Percentiles rank a stretch among this genome's conserved stretches.
Conservation (phyloP, 2,329 filamentous ascomycete species). For the Ceratocystis destructans region DNA sequence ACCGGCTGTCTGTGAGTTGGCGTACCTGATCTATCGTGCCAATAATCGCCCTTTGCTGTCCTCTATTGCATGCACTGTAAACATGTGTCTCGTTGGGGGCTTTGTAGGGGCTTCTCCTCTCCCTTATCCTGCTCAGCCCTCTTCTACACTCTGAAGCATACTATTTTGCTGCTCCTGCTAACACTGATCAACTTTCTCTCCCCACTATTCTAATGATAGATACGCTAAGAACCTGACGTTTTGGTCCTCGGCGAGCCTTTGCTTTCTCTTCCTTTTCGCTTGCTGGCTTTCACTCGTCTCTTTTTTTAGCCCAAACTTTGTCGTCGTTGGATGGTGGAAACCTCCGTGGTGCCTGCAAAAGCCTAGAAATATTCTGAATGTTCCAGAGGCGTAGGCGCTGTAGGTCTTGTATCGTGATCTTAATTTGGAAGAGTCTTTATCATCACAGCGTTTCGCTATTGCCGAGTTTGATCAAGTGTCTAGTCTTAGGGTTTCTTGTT, state of each 20-base stretch:
- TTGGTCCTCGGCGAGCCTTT: background rate
- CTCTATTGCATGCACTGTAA: no score
- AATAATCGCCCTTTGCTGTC: background rate
- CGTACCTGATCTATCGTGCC: background rate
- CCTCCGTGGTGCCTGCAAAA: background rate
- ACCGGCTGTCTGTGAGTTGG: background rate
- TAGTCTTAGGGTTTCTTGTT: background rate
- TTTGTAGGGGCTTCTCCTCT: no score
- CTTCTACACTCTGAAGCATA: no score
- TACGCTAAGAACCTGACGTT: conserved; percentile 1
- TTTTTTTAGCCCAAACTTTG: background rate
- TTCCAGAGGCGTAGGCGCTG: background rate
- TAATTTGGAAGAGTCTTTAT: background rate
- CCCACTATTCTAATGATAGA: conserved; percentile 4
- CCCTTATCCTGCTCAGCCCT: no score
- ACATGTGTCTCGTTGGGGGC: no score
- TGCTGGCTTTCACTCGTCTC: background rate
- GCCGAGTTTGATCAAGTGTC: background rate
- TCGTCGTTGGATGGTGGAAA: background rate
- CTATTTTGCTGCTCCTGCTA: no score
- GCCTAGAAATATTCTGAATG: background rate
- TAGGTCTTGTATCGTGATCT: background rate
- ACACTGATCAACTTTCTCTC: background rate
- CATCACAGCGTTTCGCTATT: background rate
- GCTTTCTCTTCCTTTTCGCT: background rate